Base-by-base conservation (phyloP, 2,329 filamentous ascomycete genomes). In the Colletotrichum caudatum region DNA sequence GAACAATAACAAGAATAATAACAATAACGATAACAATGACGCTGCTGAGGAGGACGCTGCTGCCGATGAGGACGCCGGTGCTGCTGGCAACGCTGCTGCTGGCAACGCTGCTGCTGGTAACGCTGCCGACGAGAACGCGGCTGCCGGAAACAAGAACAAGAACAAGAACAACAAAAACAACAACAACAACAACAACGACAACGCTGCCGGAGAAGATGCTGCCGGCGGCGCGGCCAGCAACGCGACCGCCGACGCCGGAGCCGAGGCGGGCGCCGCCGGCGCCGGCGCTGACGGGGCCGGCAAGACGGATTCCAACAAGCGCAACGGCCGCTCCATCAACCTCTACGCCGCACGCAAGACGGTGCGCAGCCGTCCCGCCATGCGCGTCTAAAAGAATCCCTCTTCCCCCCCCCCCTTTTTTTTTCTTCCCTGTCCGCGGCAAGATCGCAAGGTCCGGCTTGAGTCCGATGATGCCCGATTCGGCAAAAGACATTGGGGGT, bases 351-450 rank as follows among this genome's bases (percentile, higher is more conserved):
- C 33, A 41, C 51, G 50, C 29, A 44, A 53, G 12, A 33, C 37
- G 11, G 57, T 35, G 12, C 35, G 64, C 46, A 20, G 68, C 33
- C 50, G 64, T 29, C 44, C 65, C 37, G 35, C 57, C 39, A 63
- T 44, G 23, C 64, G 64, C 35, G 14, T 12, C 12, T 70, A 29
- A 7, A 51, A 7, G 29, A 29, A 29, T 5, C 35, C 35, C 44
- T 9, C 9, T 8, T 35, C 8, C 33, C n/a, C n/a, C 8, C 35
- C 35, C 44, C 9, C 9, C 5, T 39, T 12, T 9, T 37, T 37
- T 37, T 11, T 37, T 9, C 35, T 37, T 39, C 12, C 39, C 37
- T 4, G 14, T 41, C 5, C 39, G 18, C 39, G 39, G 39, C 5
- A 23, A 33, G 35, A n/a, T 23, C 5, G 4, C 12, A 44, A 14